Evolutionary conservation across 768 basidiomycete genomes (phyloP).

Genomic region (Strobilomyces echinocephalus): DNA sequence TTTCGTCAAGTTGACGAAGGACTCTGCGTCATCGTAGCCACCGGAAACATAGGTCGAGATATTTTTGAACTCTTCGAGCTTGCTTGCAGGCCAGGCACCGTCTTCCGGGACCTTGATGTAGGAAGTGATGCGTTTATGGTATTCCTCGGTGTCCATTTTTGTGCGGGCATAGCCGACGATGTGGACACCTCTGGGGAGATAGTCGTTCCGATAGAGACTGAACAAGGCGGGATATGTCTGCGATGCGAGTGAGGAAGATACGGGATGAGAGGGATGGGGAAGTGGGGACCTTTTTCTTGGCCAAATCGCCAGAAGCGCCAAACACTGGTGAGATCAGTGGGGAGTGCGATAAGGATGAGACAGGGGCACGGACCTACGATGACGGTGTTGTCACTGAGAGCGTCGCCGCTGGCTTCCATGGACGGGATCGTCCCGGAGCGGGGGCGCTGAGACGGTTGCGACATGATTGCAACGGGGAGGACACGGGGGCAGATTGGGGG

Average conservation of each 20-base stretch:
- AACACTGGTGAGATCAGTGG: slow-evolving; percentile 53
- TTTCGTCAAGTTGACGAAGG: slow-evolving; percentile 73
- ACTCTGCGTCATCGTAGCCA: slow-evolving; percentile 77
- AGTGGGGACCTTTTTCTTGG: slow-evolving; percentile 89
- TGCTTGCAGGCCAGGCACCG: slow-evolving; percentile 49
- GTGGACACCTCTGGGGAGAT: slow-evolving; percentile 77
- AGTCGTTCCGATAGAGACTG: slow-evolving; percentile 73
- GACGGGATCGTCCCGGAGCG: slow-evolving; percentile 85
- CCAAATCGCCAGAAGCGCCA: slow-evolving; percentile 95
- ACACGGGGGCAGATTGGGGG: not conserved
- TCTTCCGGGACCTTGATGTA: slow-evolving; percentile 80
- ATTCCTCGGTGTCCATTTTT: slow-evolving; percentile 85
- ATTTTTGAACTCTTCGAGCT: slow-evolving; percentile 81
- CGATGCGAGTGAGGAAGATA: slow-evolving; percentile 37
- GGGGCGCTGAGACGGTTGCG: slow-evolving; percentile 42
- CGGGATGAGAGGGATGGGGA: not conserved
- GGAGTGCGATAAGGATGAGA: slow-evolving; percentile 8
- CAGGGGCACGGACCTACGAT: slow-evolving; percentile 64
- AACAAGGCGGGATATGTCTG: slow-evolving; percentile 97
- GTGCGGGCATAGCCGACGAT: slow-evolving; percentile 97
- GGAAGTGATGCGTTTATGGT: slow-evolving; percentile 74
- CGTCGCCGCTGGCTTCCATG: slow-evolving; percentile 70
- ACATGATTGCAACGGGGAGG: slow-evolving; percentile 15
- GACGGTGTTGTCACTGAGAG: slow-evolving; percentile 83
- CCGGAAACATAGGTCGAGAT: slow-evolving; percentile 80